Conservation (phyloP, 2,329 filamentous ascomycete species). For the Moelleriella libera region DNA sequence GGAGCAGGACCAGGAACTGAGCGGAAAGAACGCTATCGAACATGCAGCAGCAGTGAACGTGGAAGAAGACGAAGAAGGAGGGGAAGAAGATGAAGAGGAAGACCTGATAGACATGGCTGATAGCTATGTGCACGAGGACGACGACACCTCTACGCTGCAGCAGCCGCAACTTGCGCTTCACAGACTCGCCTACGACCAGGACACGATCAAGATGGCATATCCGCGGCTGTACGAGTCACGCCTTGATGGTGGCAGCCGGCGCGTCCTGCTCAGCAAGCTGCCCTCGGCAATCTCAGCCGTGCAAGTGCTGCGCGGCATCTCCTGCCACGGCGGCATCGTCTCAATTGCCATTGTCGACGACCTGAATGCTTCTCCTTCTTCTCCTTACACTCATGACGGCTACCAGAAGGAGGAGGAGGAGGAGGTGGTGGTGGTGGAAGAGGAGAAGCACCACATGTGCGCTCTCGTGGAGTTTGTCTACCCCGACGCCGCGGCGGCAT, state of each 20-base stretch:
- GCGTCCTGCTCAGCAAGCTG: conserved; percentile 11
- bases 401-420: background rate
- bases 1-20: too few species aligned
- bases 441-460: too few species aligned
- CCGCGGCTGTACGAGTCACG: conserved; percentile 1
- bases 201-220: background rate
- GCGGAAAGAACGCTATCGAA: too few species aligned
- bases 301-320: conserved; percentile 10
- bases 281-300: conserved; percentile 1
- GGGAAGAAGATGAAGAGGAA: too few species aligned
- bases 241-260: conserved; percentile 6
- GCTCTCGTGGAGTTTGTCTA: conserved; percentile 10
- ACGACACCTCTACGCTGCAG: too few species aligned
- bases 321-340: conserved; percentile 5
- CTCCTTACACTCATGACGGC: background rate
- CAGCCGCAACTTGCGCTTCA: too few species aligned
- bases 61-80: too few species aligned
- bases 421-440: too few species aligned
- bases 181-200: conserved; percentile 3
- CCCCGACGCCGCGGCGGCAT: background rate
- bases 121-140: too few species aligned
- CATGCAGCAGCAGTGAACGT: too few species aligned
- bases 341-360: conserved; percentile 2
- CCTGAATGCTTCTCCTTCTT: background rate
- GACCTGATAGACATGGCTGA: too few species aligned